phyloP scores from a whole-genome alignment of 2,329 filamentous ascomycete genomes.

The Fusarium dlaminii region DNA sequence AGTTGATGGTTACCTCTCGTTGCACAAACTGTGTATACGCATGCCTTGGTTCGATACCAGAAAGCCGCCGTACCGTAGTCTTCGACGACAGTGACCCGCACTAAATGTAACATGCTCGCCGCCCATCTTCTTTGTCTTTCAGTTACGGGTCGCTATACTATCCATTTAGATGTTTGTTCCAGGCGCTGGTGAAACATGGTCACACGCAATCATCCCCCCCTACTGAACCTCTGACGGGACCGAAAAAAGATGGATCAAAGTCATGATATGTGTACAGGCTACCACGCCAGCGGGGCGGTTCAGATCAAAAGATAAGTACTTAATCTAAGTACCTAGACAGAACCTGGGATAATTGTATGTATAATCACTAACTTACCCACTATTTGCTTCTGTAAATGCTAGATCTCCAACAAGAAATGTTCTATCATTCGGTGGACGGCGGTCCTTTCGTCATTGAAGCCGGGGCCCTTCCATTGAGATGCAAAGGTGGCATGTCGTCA shows the following conservation, averaged over 20 bases:
- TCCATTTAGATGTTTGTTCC: slow-evolving; percentile 14
- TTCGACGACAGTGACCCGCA: neutral
- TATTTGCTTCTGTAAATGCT: slow-evolving; percentile 4
- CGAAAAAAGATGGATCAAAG: slow-evolving; percentile 1
- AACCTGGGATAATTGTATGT: slow-evolving; percentile 18
- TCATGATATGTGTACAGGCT: slow-evolving; percentile 37
- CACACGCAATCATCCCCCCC: slow-evolving; percentile 27
- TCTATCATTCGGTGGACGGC: slow-evolving; percentile 15
- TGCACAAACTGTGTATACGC: neutral
- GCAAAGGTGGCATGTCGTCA: slow-evolving; percentile 40
- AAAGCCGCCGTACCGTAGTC: neutral
- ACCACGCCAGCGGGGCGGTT: slow-evolving; percentile 30
- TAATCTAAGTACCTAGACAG: neutral
- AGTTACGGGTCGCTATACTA: neutral
- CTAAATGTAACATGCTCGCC: slow-evolving; percentile 11
- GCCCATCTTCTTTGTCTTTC: slow-evolving; percentile 11
- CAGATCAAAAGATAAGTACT: slow-evolving; percentile 2
- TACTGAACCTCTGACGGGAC: slow-evolving; percentile 1
- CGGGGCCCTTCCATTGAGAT: slow-evolving; percentile 20
- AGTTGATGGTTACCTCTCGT: neutral
- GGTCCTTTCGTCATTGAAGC: slow-evolving; percentile 24
- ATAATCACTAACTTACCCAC: slow-evolving; percentile 31
- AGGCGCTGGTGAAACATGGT: slow-evolving; percentile 39
- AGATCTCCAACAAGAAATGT: slow-evolving; percentile 9
- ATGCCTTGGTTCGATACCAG: slow-evolving; percentile 3